Percentiles rank a stretch among this genome's conserved stretches.
Conservation (phyloP, 768 basidiomycete species). For the Neoboletus magnificus region DNA sequence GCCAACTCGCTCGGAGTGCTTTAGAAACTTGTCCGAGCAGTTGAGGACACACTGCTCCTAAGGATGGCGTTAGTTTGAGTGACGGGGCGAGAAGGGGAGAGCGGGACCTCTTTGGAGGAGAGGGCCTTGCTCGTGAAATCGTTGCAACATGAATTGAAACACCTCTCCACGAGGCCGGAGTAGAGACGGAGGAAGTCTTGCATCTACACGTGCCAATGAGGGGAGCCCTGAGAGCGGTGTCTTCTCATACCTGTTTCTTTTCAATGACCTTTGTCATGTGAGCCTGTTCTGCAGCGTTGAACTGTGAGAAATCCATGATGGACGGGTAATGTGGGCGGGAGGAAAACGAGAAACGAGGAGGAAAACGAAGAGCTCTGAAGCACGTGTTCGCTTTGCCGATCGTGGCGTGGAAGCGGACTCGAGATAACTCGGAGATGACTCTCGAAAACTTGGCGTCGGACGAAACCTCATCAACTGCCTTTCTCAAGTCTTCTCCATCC, state of each 20-base stretch:
- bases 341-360: background rate
- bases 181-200: slow-evolving; percentile 97
- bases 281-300: slow-evolving; percentile 91
- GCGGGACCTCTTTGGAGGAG: slow-evolving; percentile 82
- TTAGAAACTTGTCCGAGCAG: slow-evolving; percentile 97
- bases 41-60: slow-evolving; percentile 89
- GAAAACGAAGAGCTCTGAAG: background rate
- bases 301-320: slow-evolving; percentile 86
- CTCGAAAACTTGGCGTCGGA: background rate
- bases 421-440: background rate
- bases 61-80: slow-evolving; percentile 7
- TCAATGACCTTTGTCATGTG: slow-evolving; percentile 94
- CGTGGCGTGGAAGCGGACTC: slow-evolving; percentile 4
- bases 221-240: background rate
- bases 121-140: slow-evolving; percentile 96
- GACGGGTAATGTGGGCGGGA: background rate
- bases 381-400: slow-evolving; percentile 13
- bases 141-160: slow-evolving; percentile 92
- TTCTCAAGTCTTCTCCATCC: background rate
- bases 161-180: slow-evolving; percentile 90
- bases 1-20: slow-evolving; percentile 91
- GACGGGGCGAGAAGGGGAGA: background rate
- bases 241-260: slow-evolving; percentile 79
- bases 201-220: slow-evolving; percentile 58
- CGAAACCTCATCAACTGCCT: background rate